These are phyloP conservation scores for Zygotorulaspora danielsina DNA, from an alignment of 805 yeast species.

Conservation along the genomic window DNA sequence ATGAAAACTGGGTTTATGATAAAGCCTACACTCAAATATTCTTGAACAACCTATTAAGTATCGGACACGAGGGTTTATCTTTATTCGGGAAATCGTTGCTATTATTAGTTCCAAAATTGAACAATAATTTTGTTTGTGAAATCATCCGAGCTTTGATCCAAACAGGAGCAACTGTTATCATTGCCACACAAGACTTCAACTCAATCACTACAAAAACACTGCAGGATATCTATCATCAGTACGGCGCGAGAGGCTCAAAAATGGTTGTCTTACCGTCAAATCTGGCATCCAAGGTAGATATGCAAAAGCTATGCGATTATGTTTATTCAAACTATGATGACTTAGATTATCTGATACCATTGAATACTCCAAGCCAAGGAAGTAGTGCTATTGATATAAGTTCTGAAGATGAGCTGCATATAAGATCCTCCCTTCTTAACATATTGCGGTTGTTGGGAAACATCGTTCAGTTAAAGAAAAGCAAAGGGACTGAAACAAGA, in stretches of 20 bases:
- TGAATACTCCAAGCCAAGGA: conserved; percentile 25
- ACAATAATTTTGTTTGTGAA: conserved; percentile 8
- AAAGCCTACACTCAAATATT: conserved; percentile 56
- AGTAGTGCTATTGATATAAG: conserved; percentile 61
- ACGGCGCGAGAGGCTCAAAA: conserved; percentile 73
- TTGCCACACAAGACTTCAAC: conserved; percentile 81
- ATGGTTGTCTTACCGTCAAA: conserved; percentile 84
- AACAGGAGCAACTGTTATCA: conserved; percentile 85
- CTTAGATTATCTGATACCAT: conserved; percentile 76
- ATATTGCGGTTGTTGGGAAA: conserved; percentile 71
- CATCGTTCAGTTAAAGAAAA: conserved; percentile 61
- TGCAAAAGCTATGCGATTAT: conserved; percentile 57
- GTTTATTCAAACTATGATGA: conserved; percentile 59
- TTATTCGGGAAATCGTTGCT: conserved; percentile 98
- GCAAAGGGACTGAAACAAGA: conserved; percentile 60
- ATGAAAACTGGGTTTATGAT: conserved; percentile 68
- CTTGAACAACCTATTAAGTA: conserved; percentile 72
- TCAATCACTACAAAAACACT: conserved; percentile 79
- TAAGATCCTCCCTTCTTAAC: conserved; percentile 83
- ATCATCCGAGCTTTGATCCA: conserved; percentile 67
- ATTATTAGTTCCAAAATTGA: conserved; percentile 66
- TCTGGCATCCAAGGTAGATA: conserved; percentile 81
- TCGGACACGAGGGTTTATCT: conserved; percentile 92
- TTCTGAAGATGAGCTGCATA: conserved; percentile 74
- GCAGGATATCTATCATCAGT: conserved; percentile 73